Base-by-base conservation (phyloP, 768 basidiomycete genomes). In the Mycena kentingensis region DNA sequence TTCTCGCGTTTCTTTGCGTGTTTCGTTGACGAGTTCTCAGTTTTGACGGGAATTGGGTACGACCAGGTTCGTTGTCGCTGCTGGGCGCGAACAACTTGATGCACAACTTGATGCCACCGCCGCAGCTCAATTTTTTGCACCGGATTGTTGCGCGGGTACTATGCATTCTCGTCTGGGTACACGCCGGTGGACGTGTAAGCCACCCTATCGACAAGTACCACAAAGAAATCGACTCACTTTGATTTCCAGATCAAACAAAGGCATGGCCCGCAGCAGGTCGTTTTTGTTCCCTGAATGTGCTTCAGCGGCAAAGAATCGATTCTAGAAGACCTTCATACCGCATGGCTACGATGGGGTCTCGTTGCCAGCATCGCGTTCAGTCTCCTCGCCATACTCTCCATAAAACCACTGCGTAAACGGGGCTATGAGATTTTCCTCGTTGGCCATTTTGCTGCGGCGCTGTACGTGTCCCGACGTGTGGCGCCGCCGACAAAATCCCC, bases 371-470 rank as follows among this genome's bases (percentile, higher is more conserved):
- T 43, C 3, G 62, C 71, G 2, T 59, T 77, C 7, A 53, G 66
- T 4, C 36, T 76, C 19, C 55, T 76, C 3, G 49, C 54, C 4
- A 19, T 74, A 16, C 42, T 77, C 6, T 73, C 75, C 3, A 29
- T 77, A 2, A 69, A 75, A 3, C 64, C 62, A 1, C 55, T 78
- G 28, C 73, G 77, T 4, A 57, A 52, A 0, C 58, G 46, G n/a
- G 55, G 44, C 2, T 78, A 77, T 48, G 78, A 79, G 51, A 6
- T 71, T 3, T 79, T 79, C 63, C 67, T 74, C 36, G 66, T 71
- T 28, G 32, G 54, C 1, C 77, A 79, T 57, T 68, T 76, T 48
- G 10, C 67, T 12, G 37, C 63, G 13, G 70, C 72, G 12, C 38
- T 73, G 77, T 79, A 49, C 61, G 77, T 51, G 49, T 24, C 35